Conservation (phyloP, 2,329 filamentous ascomycete species). For the Fusarium odoratissimum region DNA sequence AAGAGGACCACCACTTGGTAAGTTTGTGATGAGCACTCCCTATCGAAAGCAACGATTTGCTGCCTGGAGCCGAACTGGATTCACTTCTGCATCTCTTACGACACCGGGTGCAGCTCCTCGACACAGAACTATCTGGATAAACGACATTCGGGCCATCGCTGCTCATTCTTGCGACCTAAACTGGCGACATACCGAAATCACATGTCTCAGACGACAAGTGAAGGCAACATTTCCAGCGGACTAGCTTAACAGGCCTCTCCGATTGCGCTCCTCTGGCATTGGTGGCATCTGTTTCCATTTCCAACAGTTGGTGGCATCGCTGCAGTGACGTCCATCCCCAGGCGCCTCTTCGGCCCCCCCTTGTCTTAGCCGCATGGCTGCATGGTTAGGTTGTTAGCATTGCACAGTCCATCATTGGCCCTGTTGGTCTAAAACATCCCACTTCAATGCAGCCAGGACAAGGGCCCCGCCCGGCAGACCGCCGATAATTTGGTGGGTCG, state of each 20-base stretch:
- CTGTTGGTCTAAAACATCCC: conserved; percentile 31
- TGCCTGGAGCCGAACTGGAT: background rate
- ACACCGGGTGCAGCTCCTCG: conserved; percentile 9
- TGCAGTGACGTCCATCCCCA: conserved; percentile 41
- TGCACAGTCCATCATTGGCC: conserved; percentile 41
- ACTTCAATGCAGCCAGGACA: conserved; percentile 28
- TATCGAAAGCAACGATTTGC: conserved; percentile 1
- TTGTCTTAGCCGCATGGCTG: conserved; percentile 44
- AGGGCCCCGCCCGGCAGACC: conserved; percentile 33
- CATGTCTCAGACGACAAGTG: conserved; percentile 17
- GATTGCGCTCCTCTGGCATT: conserved; percentile 20
- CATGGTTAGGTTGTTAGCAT: conserved; percentile 37
- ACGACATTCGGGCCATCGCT: conserved; percentile 21
- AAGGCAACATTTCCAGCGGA: conserved; percentile 3
- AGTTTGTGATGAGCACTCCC: conserved; percentile 33
- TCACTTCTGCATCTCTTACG: background rate
- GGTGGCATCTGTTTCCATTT: conserved; percentile 37
- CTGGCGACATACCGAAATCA: conserved; percentile 24
- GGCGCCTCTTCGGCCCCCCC: conserved; percentile 30
- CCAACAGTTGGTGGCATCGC: conserved; percentile 28
- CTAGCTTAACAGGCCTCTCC: conserved; percentile 25
- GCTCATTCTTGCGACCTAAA: background rate
- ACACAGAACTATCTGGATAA: background rate
- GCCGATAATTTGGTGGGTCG: conserved; percentile 33
- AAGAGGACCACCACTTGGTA: conserved; percentile 43